A percentile compares a stretch with the other conserved stretches of the same genome.
Evolutionary conservation across 768 basidiomycete genomes (phyloP).

Genomic region (Hirschioporus abietinus): DNA sequence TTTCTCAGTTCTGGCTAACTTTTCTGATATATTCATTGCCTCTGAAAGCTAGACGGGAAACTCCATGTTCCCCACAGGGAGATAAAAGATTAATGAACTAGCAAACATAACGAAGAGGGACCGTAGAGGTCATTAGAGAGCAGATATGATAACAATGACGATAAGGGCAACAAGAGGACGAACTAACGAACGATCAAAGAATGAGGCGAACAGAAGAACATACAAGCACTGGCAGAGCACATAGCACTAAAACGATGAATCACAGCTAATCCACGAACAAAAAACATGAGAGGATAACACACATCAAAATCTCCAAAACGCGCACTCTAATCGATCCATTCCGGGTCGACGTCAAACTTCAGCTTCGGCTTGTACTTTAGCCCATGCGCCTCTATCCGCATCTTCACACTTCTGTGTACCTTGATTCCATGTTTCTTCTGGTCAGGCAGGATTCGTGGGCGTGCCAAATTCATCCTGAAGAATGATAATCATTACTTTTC

Average conservation of each 20-base stretch:
- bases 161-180: neutral
- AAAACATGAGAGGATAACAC: neutral
- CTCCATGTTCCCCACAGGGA: no score
- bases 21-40: no score
- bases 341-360: constrained; percentile 16
- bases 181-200: neutral
- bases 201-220: neutral
- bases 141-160: neutral
- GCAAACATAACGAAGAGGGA: neutral
- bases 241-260: neutral
- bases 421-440: constrained; percentile 31
- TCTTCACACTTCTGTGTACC: constrained; percentile 42
- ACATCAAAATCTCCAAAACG: neutral
- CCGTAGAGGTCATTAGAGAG: neutral
- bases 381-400: constrained; percentile 17
- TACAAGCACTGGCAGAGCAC: no score
- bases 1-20: no score
- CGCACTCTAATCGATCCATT: constrained; percentile 20
- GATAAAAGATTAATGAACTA: neutral
- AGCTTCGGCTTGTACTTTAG: constrained; percentile 26
- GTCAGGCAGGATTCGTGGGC: constrained; percentile 8
- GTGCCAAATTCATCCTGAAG: constrained; percentile 11
- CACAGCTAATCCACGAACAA: neutral
- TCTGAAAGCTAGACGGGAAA: no score
- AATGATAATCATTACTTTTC: neutral